These are phyloP conservation scores for Candida glucosophila DNA, from an alignment of 1,139 yeast genomes.

Conservation along the genomic window DNA sequence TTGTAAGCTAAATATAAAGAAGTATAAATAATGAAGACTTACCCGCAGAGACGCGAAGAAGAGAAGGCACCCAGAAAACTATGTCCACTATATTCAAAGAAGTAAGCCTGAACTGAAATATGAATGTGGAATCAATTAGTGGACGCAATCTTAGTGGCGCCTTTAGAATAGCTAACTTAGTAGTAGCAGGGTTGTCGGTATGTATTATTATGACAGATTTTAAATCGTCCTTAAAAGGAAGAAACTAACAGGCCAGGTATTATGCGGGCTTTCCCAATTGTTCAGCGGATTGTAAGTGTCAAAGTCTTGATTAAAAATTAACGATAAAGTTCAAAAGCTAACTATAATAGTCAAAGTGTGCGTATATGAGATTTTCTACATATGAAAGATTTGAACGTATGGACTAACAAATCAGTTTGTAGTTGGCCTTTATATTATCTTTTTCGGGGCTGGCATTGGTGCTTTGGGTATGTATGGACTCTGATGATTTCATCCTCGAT, in stretches of 20 bases:
- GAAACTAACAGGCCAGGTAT: conserved; percentile 24
- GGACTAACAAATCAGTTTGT: conserved; percentile 28
- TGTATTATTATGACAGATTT: conserved; percentile 12
- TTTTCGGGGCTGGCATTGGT: conserved; percentile 48
- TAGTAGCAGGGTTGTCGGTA: conserved; percentile 55
- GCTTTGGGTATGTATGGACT: conserved; percentile 37
- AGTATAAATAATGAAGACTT: not conserved
- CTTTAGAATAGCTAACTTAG: conserved; percentile 57
- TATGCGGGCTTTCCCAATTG: conserved; percentile 53
- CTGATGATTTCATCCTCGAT: not conserved
- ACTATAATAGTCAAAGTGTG: no score
- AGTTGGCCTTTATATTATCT: conserved; percentile 46
- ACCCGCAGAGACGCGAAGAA: no score
- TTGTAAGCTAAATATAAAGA: no score
- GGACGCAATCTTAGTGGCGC: conserved; percentile 37
- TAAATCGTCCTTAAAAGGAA: not conserved
- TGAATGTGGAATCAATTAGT: conserved; percentile 17
- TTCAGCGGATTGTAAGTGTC: conserved; percentile 46
- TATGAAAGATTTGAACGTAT: no score
- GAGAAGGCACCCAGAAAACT: no score
- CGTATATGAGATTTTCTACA: no score
- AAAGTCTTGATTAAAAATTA: not conserved
- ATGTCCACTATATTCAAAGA: no score
- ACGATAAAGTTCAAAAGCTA: no score
- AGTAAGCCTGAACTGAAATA: no score